These are phyloP conservation scores for Tetrahymena malaccensis DNA, from an alignment of 73 alveolate species.

Conservation along the genomic window DNA sequence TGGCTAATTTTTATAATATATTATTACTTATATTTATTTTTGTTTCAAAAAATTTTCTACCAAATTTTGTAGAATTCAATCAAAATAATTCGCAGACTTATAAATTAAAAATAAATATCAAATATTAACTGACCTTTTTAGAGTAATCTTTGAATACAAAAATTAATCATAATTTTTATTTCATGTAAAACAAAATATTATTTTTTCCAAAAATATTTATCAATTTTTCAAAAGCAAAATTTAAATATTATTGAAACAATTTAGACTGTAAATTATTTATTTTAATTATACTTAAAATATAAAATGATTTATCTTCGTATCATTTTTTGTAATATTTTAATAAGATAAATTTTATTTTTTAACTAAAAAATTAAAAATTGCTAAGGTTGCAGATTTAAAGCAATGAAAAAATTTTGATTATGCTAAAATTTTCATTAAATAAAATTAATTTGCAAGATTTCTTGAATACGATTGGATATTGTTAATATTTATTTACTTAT, in stretches of 20 bases:
- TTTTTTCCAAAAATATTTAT: too few relatives aligned
- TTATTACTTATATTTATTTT: background rate
- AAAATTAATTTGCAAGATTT: background rate
- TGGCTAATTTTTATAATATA: background rate
- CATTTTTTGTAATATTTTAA: too few relatives aligned
- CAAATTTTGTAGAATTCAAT: background rate
- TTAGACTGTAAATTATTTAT: background rate
- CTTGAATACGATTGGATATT: background rate
- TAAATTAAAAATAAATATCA: background rate
- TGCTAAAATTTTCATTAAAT: background rate
- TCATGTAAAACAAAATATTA: too few relatives aligned
- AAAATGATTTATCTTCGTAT: too few relatives aligned
- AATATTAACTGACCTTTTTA: background rate
- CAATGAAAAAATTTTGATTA: too few relatives aligned
- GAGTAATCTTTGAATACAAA: background rate
- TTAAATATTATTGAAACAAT: too few relatives aligned
- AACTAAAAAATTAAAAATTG: too few relatives aligned
- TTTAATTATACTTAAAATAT: background rate
- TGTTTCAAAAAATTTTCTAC: background rate
- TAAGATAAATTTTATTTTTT: too few relatives aligned
- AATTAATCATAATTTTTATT: background rate
- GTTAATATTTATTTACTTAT: too few relatives aligned
- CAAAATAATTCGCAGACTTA: background rate
- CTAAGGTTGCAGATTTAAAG: too few relatives aligned
- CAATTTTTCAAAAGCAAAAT: too few relatives aligned